Conservation (phyloP, 2,329 filamentous ascomycete genomes). For the Fusarium nelsonii region DNA sequence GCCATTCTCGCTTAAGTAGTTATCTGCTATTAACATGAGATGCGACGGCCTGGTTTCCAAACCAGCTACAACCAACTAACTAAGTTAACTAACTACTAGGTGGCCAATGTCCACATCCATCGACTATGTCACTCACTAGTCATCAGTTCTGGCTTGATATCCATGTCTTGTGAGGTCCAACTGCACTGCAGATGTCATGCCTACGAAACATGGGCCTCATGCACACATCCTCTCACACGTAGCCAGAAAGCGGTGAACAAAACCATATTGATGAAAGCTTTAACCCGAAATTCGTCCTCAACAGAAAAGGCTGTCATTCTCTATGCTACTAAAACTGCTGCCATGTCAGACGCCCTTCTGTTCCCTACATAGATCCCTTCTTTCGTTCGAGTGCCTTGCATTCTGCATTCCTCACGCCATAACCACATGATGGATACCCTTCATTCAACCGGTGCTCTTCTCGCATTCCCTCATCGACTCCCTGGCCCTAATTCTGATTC, state of each 20-base stretch:
- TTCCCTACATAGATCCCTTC: conserved; percentile 4
- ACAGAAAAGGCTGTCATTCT: background rate
- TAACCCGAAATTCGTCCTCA: background rate
- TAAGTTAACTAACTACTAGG: background rate
- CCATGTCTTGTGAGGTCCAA: conserved; percentile 8
- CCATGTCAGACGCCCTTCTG: background rate
- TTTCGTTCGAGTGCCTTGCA: conserved; percentile 16
- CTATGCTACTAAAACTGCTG: background rate
- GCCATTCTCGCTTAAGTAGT: conserved; percentile 14
- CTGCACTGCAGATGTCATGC: background rate
- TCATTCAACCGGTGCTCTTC: background rate
- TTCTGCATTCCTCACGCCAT: conserved; percentile 29
- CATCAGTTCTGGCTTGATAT: background rate
- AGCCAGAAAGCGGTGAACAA: conserved; percentile 21
- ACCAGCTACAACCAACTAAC: background rate
- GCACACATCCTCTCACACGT: background rate
- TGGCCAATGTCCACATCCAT: background rate
- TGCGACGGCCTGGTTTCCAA: conserved; percentile 29
- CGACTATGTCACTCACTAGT: background rate
- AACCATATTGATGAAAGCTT: background rate
- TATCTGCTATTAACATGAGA: conserved; percentile 11
- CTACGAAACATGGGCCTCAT: background rate
- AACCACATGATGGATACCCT: background rate
- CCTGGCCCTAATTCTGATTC: conserved; percentile 5
- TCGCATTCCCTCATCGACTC: background rate